phyloP scores from a whole-genome alignment of 331 rosid species.

The Rhamnella rubrinervis region DNA sequence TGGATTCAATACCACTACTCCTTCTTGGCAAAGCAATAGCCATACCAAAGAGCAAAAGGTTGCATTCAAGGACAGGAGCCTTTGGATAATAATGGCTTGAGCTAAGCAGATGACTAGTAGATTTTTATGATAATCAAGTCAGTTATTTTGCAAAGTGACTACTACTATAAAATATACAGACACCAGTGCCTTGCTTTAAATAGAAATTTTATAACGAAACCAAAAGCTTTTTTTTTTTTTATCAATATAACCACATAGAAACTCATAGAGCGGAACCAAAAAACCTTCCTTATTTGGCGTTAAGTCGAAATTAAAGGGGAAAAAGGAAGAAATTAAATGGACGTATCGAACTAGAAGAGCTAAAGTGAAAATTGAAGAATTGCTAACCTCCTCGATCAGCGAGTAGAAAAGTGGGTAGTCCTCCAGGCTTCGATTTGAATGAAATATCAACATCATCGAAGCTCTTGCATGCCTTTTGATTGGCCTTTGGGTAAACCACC shows the following conservation, averaged over 20 bases:
- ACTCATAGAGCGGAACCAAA: too few species aligned
- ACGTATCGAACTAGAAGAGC: neutral
- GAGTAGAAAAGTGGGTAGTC: slow-evolving; percentile 70
- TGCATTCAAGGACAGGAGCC: too few species aligned
- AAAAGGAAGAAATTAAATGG: neutral
- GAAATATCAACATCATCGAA: slow-evolving; percentile 53
- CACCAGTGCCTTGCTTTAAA: slow-evolving; percentile 8
- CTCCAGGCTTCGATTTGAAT: slow-evolving; percentile 69
- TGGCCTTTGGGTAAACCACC: slow-evolving; percentile 70
- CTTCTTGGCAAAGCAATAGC: too few species aligned
- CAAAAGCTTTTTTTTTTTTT: slow-evolving; percentile 7
- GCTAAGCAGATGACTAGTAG: neutral
- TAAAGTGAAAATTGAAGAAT: neutral
- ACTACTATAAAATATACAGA: neutral
- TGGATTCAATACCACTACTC: too few species aligned
- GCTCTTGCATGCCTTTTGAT: slow-evolving; percentile 69
- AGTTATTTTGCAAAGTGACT: neutral
- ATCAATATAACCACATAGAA: neutral
- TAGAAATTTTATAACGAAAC: slow-evolving; percentile 8
- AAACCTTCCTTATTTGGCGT: too few species aligned
- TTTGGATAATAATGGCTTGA: neutral
- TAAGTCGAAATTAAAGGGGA: neutral
- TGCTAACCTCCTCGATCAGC: slow-evolving; percentile 88
- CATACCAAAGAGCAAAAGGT: too few species aligned
- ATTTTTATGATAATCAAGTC: neutral